Base-by-base conservation (phyloP, 1,139 yeast species). In the Kodamaea arcana region DNA sequence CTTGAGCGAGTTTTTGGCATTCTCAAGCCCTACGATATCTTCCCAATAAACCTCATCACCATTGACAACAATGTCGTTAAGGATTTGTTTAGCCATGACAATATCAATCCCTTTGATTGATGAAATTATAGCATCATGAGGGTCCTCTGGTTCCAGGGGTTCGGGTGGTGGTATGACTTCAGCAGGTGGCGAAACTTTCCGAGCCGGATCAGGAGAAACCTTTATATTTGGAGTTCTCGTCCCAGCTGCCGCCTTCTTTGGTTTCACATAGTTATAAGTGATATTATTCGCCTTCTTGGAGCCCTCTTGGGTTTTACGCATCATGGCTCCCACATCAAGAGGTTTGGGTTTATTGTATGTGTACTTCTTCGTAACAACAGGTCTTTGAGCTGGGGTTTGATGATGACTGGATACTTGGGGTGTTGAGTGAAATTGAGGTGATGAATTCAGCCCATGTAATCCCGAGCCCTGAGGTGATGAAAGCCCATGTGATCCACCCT, bases 21-120 rank as follows among this genome's bases (percentile, higher is more conserved):
- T 74, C 41, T 88, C 97, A 26, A 92, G 63, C 1, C 98, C 98
- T 1, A 96, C 97, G 45, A 92, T 87, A 55, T 92, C 98, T 30
- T 83, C 94, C 98, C 98, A 92, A 52, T 79, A 86, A 1, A 92
- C 97, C 50, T 88, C 94, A 58, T 92, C 97, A 7, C 97, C 97
- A 42, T 83, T 86, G 7, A 88, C 88, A 5, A 90, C 94, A 46
- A 92, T 87, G 54, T 92, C 97, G 47, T 85, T 84, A 43, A 92
- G 69, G 34, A 92, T 92, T 54, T 87, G 96, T 37, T 60, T 52
- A 34, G 69, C 65, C 39, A 75, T 53, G 36, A 53, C 42, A 38
- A 54, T 59, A 45, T 70, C 76, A 8, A 69, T 62, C 2, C 76
- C 76, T 33, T 63, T 49, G 20, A 69, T 57, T 11, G 63, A 58